Evolutionary conservation across 495 filamentous ascomycete genomes (phyloP), one percentile per base, ranked within the genome.

Genomic region (Aspergillus panamensis): DNA sequence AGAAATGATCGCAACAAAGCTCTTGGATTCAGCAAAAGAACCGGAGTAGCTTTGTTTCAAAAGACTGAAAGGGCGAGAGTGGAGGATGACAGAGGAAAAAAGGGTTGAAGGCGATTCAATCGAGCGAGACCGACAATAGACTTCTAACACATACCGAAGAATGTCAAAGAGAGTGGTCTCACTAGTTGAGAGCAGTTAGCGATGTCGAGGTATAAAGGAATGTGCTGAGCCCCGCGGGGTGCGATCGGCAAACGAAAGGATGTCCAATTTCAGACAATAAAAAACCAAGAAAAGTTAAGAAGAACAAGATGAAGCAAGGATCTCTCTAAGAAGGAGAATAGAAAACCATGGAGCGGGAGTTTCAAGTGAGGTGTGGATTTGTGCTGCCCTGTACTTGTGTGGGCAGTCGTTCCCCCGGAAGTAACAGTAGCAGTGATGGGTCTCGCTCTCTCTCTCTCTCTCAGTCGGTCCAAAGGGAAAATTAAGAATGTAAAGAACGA

Each of bases 371-470:
- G 39, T 44, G 19, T 5, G 44, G 47, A 33, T 56, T 53, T 52
- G 54, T 54, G 57, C 62, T 57, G 62, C 62, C 60, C 60, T 56
- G 33, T 51, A 54, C 54, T 61, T 51, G 54, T 52, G 62, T 66
- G 64, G 64, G 64, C 64, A 71, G 69, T 68, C 68, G 72, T 73
- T 74, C 69, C 73, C 66, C 73, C 74, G 65, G 70, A 73, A 61
- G 58, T 32, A 63, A 60, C 57, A 44, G 57, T 59, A 59, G 47
- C 50, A 53, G 47, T 32, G 30, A 63, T 35, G 21, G 40, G 39
- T 29, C 12, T 25, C 25, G 2, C 25, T 25, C 25, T 25, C 25
- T 25, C 25, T 25, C 25, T 25, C 25, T 25, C 52, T 62, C 55
- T 51, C 56, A 55, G 62, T 48, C 62, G 57, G 55, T 57, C 66